Conservation (phyloP, 2,329 filamentous ascomycete species). For the Metarhizium robertsii region DNA sequence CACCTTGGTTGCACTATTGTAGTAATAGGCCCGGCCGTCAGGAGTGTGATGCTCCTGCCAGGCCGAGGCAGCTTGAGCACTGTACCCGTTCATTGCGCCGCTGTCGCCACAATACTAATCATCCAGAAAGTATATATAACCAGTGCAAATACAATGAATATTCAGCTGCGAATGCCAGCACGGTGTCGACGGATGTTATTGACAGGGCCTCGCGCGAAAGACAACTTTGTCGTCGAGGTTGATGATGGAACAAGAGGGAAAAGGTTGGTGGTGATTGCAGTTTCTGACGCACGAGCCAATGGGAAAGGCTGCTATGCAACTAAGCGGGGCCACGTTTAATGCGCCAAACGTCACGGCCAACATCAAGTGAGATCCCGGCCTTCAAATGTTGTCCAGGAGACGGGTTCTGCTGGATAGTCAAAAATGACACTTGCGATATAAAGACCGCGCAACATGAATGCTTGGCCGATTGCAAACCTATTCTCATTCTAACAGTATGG, state of each 20-base stretch:
- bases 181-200: not conserved
- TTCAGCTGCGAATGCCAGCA: not conserved
- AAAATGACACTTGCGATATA: not conserved
- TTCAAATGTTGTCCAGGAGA: not conserved
- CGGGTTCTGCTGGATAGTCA: not conserved
- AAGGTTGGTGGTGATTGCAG: not conserved
- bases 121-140: not conserved
- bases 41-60: slow-evolving; percentile 78
- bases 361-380: not conserved
- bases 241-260: not conserved
- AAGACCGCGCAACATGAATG: slow-evolving; percentile 7
- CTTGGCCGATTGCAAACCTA: slow-evolving; percentile 3
- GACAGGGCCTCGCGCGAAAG: not conserved
- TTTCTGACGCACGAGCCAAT: slow-evolving; percentile 1
- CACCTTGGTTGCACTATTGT: slow-evolving; percentile 73
- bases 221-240: not conserved
- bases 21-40: slow-evolving; percentile 85
- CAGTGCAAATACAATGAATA: not conserved
- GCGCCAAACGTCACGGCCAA: not conserved
- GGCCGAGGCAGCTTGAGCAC: slow-evolving; percentile 38
- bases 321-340: not conserved
- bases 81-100: slow-evolving; percentile 48
- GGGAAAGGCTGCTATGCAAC: not conserved
- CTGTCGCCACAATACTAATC: not conserved
- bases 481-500: slow-evolving; percentile 8